Percentiles rank a stretch among this genome's conserved stretches.
Conservation (phyloP, 176 grass and related monocot genomes). For the Calamus simplicifolius region DNA sequence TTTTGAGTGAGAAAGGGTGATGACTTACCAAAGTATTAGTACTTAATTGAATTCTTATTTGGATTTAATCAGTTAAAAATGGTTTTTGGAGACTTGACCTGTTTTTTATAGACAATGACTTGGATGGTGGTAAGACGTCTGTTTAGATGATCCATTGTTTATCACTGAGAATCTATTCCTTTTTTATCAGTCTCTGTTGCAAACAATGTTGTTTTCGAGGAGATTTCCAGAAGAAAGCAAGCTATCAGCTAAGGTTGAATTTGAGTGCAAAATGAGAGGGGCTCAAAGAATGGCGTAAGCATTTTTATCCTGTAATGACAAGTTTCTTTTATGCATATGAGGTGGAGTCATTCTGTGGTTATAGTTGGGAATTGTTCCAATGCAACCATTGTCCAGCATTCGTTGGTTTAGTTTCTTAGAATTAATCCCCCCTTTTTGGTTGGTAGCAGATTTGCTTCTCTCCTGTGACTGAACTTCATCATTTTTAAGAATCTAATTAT, state of each 20-base stretch:
- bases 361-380: no score
- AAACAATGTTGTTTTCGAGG: slow-evolving; percentile 89
- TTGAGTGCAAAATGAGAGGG: slow-evolving; percentile 94
- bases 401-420: no score
- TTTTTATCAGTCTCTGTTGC: slow-evolving; percentile 69
- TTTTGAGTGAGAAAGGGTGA: no score
- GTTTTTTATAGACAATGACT: not conserved
- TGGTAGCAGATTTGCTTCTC: no score
- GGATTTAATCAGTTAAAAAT: not conserved
- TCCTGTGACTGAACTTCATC: no score
- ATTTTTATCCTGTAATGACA: slow-evolving; percentile 15
- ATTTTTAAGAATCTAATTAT: no score
- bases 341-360: no score
- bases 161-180: slow-evolving; percentile 1
- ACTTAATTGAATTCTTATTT: slow-evolving; percentile 15
- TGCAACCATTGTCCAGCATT: no score
- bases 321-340: not conserved
- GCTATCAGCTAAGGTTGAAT: slow-evolving; percentile 79
- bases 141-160: not conserved
- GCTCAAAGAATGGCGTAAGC: slow-evolving; percentile 97
- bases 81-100: not conserved
- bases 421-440: no score
- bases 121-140: not conserved
- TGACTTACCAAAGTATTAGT: not conserved
- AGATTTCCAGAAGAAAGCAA: slow-evolving; percentile 66